phyloP scores from a whole-genome alignment of 164 flowering plant species.

The Berberis vulgaris region DNA sequence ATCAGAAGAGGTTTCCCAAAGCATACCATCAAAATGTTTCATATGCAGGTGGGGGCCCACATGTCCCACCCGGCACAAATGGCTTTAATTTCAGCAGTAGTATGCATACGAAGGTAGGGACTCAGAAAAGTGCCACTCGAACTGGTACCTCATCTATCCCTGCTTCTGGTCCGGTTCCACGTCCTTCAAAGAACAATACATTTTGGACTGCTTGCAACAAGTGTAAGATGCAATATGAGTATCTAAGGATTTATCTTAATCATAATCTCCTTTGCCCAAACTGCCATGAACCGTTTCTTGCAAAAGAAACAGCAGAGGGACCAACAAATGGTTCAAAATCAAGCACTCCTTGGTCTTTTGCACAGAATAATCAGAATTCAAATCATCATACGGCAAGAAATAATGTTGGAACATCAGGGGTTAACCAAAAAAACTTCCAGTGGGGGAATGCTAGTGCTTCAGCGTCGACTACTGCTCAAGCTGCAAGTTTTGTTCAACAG shows the following conservation, averaged over 20 bases:
- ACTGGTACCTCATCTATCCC: constrained; percentile 12
- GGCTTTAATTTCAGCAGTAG: constrained; percentile 43
- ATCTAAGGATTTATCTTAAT: constrained; percentile 49
- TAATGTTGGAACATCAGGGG: constrained; percentile 4
- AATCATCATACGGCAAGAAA: constrained; percentile 13
- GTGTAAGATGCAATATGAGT: constrained; percentile 76
- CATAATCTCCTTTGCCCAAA: constrained; percentile 58
- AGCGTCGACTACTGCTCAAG: constrained; percentile 45
- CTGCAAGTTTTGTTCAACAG: constrained; percentile 33
- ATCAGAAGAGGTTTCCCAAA: constrained; percentile 41
- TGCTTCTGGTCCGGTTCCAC: constrained; percentile 16
- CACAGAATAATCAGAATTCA: not conserved
- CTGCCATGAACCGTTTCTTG: constrained; percentile 67
- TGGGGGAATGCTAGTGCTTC: constrained; percentile 28
- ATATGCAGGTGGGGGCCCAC: constrained; percentile 20
- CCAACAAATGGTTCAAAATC: constrained; percentile 24
- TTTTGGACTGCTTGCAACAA: constrained; percentile 74
- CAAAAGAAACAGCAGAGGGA: constrained; percentile 45
- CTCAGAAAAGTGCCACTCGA: constrained; percentile 24
- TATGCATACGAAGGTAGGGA: constrained; percentile 21
- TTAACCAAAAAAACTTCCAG: constrained; percentile 22
- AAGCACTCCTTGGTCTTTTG: constrained; percentile 31
- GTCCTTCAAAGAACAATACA: constrained; percentile 24
- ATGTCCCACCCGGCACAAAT: constrained; percentile 27
- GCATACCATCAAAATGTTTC: constrained; percentile 22